These are phyloP conservation scores for Boletus rubescentipes DNA, from an alignment of 768 basidiomycete species.

Conservation along the genomic window DNA sequence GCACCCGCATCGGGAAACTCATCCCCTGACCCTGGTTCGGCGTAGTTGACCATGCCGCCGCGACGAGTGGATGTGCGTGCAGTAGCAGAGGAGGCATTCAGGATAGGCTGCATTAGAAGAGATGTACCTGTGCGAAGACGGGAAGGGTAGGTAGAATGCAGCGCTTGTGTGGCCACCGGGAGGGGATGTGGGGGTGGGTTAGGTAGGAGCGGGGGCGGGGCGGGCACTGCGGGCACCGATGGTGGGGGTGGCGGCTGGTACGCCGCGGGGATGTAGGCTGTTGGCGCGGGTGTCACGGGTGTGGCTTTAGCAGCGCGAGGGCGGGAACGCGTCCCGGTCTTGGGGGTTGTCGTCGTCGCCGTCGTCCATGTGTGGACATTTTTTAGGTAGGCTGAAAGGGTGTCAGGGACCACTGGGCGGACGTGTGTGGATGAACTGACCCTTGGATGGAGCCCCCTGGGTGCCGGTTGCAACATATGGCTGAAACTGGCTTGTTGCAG, in stretches of 20 bases:
- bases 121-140: slow-evolving; percentile 89
- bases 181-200: slow-evolving; percentile 59
- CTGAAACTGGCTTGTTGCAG: slow-evolving; percentile 38
- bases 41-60: slow-evolving; percentile 78
- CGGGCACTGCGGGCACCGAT: slow-evolving; percentile 27
- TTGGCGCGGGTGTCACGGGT: slow-evolving; percentile 38
- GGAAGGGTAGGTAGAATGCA: slow-evolving; percentile 81
- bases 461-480: slow-evolving; percentile 33
- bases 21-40: slow-evolving; percentile 82
- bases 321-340: slow-evolving; percentile 41
- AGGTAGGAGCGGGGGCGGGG: slow-evolving; percentile 34
- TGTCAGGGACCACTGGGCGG: slow-evolving; percentile 16
- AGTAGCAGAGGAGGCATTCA: slow-evolving; percentile 42
- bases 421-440: slow-evolving; percentile 8
- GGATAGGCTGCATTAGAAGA: slow-evolving; percentile 86
- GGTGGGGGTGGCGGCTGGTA: slow-evolving; percentile 38
- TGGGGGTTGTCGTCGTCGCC: slow-evolving; percentile 42
- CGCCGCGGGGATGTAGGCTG: slow-evolving; percentile 36
- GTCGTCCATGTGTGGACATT: slow-evolving; percentile 72
- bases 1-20: slow-evolving; percentile 81
- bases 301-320: slow-evolving; percentile 37
- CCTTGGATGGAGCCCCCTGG: slow-evolving; percentile 29
- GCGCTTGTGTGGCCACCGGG: slow-evolving; percentile 65
- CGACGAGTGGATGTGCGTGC: slow-evolving; percentile 54
- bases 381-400: slow-evolving; percentile 54